These are phyloP conservation scores for Persicaria maculosa DNA, from an alignment of 148 eudicot species.

Conservation along the genomic window DNA sequence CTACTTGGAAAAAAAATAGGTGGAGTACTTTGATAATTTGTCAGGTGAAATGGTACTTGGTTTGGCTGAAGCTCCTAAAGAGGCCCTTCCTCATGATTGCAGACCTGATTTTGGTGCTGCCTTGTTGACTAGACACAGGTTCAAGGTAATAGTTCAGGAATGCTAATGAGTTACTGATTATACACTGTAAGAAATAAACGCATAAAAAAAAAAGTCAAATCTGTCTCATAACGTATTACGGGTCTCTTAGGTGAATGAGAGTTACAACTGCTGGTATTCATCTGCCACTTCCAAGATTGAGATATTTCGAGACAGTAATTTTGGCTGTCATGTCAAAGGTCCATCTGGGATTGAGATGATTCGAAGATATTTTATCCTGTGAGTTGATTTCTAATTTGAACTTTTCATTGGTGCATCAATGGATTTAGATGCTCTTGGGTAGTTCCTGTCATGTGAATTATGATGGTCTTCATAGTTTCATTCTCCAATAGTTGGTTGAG, in stretches of 20 bases:
- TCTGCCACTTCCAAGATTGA: constrained; percentile 71
- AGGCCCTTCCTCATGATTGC: constrained; percentile 90
- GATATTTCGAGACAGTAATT: constrained; percentile 53
- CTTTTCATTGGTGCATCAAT: not conserved
- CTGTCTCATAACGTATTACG: not conserved
- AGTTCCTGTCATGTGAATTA: not conserved
- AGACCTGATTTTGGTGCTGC: constrained; percentile 81
- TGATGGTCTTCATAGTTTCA: not conserved
- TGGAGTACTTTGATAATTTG: constrained; percentile 72
- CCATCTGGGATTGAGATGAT: constrained; percentile 81
- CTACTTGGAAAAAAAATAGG: constrained; percentile 31
- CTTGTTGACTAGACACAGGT: constrained; percentile 61
- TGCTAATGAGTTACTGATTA: not conserved
- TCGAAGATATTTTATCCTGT: constrained; percentile 72
- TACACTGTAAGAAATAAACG: not conserved
- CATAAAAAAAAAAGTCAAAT: not conserved
- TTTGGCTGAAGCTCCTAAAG: constrained; percentile 82
- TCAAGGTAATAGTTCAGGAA: constrained; percentile 41
- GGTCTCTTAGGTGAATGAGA: constrained; percentile 66
- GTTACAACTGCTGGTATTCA: constrained; percentile 95
- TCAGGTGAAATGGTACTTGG: constrained; percentile 66
- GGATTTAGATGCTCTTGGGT: not conserved
- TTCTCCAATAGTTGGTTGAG: not conserved
- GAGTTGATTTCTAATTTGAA: constrained; percentile 28
- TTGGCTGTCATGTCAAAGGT: constrained; percentile 69